A percentile compares a stretch with the other conserved stretches of the same genome.
phyloP scores from a whole-genome alignment of 202 grass and related monocot species.

The Digitaria exilis region DNA sequence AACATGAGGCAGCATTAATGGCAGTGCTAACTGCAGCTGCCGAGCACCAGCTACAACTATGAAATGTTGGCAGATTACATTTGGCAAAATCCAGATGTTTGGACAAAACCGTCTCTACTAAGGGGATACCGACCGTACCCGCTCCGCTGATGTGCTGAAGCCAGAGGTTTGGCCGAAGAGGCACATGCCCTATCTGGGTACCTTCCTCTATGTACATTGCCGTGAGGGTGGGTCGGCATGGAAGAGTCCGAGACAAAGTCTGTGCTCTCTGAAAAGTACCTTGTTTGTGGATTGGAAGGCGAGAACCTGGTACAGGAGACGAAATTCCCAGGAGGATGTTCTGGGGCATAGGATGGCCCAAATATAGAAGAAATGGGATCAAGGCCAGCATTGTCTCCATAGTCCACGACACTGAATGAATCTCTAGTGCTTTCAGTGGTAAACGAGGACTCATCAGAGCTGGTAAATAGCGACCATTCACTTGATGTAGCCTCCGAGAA shows the following conservation, averaged over 20 bases:
- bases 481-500: slow-evolving; percentile 94
- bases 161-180: slow-evolving; percentile 49
- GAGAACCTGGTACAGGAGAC: slow-evolving; percentile 64
- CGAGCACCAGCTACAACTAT: slow-evolving; percentile 58
- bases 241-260: slow-evolving; percentile 53
- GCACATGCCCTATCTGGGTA: slow-evolving; percentile 60
- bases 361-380: slow-evolving; percentile 89
- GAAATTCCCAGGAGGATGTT: slow-evolving; percentile 50
- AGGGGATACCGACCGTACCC: slow-evolving; percentile 50
- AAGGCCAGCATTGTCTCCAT: slow-evolving; percentile 65
- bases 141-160: slow-evolving; percentile 39
- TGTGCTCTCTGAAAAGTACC: slow-evolving; percentile 72
- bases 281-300: slow-evolving; percentile 63
- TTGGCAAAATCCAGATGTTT: slow-evolving; percentile 86
- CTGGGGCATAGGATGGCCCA: slow-evolving; percentile 60
- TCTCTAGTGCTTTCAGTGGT: slow-evolving; percentile 98
- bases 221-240: slow-evolving; percentile 43
- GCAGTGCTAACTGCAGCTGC: slow-evolving; percentile 40
- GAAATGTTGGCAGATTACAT: slow-evolving; percentile 59
- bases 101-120: slow-evolving; percentile 72
- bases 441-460: slow-evolving; percentile 98
- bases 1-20: slow-evolving; percentile 61
- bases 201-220: slow-evolving; percentile 91
- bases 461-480: slow-evolving; percentile 96
- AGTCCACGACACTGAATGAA: slow-evolving; percentile 89